Percentiles rank a stretch among this genome's conserved stretches.
Conservation (phyloP, 1,284 basidiomycete species). For the Irpex sp. region DNA sequence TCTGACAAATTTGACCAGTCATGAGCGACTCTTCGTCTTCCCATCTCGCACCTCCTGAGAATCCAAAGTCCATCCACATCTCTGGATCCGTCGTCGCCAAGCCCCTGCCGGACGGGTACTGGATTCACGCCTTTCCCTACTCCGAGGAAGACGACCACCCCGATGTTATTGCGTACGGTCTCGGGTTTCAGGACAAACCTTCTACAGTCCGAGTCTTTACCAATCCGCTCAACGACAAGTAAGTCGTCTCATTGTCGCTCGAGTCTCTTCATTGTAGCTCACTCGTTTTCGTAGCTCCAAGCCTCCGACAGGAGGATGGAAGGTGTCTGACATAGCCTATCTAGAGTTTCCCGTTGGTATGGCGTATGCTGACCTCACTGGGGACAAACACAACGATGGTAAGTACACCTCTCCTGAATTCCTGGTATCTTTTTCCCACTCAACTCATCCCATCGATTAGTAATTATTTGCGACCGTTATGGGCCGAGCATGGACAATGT, state of each 20-base stretch:
- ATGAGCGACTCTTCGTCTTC: not conserved
- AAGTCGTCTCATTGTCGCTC: not conserved
- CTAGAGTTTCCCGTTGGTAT: slow-evolving; percentile 26
- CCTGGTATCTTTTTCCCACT: not conserved
- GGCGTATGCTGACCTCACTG: slow-evolving; percentile 25
- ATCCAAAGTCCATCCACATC: not conserved
- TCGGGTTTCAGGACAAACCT: slow-evolving; percentile 20
- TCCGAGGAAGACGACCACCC: slow-evolving; percentile 13
- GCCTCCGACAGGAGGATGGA: slow-evolving; percentile 12
- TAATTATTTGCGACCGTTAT: slow-evolving; percentile 28
- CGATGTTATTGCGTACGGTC: slow-evolving; percentile 26
- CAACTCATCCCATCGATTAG: slow-evolving; percentile 9
- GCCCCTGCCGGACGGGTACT: slow-evolving; percentile 23
- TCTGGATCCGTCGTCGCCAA: not conserved
- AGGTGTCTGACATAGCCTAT: slow-evolving; percentile 11
- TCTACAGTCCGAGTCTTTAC: slow-evolving; percentile 21
- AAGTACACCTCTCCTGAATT: not conserved
- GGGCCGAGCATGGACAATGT: slow-evolving; percentile 26
- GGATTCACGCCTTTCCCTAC: slow-evolving; percentile 26
- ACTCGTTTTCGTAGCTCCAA: not conserved
- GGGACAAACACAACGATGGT: slow-evolving; percentile 28
- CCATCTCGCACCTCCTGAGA: not conserved
- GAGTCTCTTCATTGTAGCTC: too few species aligned
- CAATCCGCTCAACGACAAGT: slow-evolving; percentile 13
- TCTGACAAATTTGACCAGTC: too few species aligned